phyloP scores from a whole-genome alignment of 2,329 filamentous ascomycete species.

The Beauveria brongniartii region DNA sequence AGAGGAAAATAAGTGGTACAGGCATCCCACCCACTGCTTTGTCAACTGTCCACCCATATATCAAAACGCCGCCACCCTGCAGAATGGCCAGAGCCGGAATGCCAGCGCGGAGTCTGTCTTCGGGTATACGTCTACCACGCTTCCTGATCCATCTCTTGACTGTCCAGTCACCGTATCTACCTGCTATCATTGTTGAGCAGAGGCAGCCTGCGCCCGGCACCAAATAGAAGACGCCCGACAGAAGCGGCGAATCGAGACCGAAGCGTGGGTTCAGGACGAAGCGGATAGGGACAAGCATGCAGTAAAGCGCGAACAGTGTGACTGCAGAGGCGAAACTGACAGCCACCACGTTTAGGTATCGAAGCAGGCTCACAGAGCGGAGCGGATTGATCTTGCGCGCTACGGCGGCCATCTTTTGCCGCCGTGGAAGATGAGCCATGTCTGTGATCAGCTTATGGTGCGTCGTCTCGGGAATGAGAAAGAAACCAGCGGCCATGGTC shows the following conservation, averaged over 20 bases:
- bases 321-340: conserved; percentile 49
- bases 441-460: conserved; percentile 56
- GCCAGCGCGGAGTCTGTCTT: conserved; percentile 57
- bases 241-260: conserved; percentile 54
- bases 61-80: conserved; percentile 55
- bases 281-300: conserved; percentile 56
- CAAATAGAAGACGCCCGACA: conserved; percentile 66
- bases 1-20: conserved; percentile 64
- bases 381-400: conserved; percentile 59
- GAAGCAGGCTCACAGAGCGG: conserved; percentile 54
- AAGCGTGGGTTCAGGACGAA: conserved; percentile 71
- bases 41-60: conserved; percentile 50
- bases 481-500: conserved; percentile 50
- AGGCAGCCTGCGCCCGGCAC: conserved; percentile 65
- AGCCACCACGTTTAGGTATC: conserved; percentile 60
- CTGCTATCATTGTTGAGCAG: conserved; percentile 62
- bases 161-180: conserved; percentile 59
- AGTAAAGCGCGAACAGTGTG: conserved; percentile 67
- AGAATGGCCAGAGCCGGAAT: conserved; percentile 48
- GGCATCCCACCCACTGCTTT: conserved; percentile 42
- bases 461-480: conserved; percentile 66
- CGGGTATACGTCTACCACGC: conserved; percentile 53
- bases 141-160: conserved; percentile 58
- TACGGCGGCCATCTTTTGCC: conserved; percentile 44
- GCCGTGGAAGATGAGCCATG: conserved; percentile 43